phyloP scores from a whole-genome alignment of 2,329 filamentous ascomycete species.

The Alternaria tenuissima region DNA sequence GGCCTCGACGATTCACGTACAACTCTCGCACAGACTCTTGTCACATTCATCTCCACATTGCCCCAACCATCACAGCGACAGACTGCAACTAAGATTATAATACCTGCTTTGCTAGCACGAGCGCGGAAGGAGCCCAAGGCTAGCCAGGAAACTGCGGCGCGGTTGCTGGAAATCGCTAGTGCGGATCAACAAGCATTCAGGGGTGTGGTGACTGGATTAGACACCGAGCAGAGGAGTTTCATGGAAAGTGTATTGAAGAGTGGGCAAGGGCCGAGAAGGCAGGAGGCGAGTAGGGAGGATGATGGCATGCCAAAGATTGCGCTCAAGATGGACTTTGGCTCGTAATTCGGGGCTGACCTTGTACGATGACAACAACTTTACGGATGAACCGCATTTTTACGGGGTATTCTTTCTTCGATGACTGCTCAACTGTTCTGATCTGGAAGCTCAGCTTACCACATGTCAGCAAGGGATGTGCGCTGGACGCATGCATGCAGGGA shows the following conservation, averaged over 20 bases:
- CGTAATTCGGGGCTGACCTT: not conserved
- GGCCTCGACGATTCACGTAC: conserved; percentile 80
- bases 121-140: conserved; percentile 70
- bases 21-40: conserved; percentile 77
- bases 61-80: conserved; percentile 37
- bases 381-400: not conserved
- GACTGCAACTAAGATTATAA: conserved; percentile 76
- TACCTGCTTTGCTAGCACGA: conserved; percentile 78
- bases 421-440: not conserved
- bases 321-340: conserved; percentile 87
- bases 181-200: conserved; percentile 77
- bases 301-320: conserved; percentile 79
- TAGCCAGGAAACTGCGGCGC: conserved; percentile 72
- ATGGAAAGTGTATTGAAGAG: conserved; percentile 82
- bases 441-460: not conserved
- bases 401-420: not conserved
- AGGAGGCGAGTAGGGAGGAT: conserved; percentile 63
- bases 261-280: conserved; percentile 54
- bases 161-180: conserved; percentile 82
- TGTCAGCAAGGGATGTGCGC: conserved; percentile 1
- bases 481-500: not conserved
- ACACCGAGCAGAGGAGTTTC: conserved; percentile 72
- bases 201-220: conserved; percentile 75
- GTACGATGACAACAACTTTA: not conserved
- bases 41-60: conserved; percentile 68